Evolutionary conservation across 75 land plant species (phyloP).

Genomic region (Cryptomeria japonica): DNA sequence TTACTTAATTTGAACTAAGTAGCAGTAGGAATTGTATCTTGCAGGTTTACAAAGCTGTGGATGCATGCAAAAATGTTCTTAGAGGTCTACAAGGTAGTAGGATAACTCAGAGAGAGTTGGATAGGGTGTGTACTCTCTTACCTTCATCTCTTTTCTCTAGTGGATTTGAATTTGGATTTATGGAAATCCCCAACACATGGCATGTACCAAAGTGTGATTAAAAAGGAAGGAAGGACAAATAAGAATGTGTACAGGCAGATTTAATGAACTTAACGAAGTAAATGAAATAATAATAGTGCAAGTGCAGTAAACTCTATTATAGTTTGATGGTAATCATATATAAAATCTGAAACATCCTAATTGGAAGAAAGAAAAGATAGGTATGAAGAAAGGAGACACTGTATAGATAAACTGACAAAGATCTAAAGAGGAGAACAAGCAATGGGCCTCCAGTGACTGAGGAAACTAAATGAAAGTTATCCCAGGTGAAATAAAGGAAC

Average conservation of each 20-base stretch:
- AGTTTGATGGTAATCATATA: neutral
- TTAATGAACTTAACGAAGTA: neutral
- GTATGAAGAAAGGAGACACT: neutral
- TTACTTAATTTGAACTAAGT: neutral
- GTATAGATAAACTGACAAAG: neutral
- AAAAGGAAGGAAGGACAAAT: neutral
- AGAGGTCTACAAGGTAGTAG: constrained; percentile 69
- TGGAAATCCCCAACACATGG: neutral
- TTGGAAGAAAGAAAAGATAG: neutral
- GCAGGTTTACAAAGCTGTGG: constrained; percentile 96
- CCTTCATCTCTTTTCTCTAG: neutral
- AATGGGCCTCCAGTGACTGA: too few relatives aligned
- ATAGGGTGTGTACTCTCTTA: constrained; percentile 55
- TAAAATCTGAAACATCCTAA: neutral
- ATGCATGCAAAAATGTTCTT: constrained; percentile 94
- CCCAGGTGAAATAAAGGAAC: neutral
- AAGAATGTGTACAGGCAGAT: neutral
- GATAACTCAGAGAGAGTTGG: constrained; percentile 88
- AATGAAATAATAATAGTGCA: neutral
- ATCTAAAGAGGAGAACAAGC: neutral
- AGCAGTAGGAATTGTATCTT: neutral
- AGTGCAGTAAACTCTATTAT: neutral
- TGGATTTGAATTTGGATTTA: neutral
- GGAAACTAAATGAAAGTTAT: neutral
- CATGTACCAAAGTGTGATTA: neutral